Base-by-base conservation (phyloP, 2,329 filamentous ascomycete species). In the Pseudogymnoascus verrucosus region DNA sequence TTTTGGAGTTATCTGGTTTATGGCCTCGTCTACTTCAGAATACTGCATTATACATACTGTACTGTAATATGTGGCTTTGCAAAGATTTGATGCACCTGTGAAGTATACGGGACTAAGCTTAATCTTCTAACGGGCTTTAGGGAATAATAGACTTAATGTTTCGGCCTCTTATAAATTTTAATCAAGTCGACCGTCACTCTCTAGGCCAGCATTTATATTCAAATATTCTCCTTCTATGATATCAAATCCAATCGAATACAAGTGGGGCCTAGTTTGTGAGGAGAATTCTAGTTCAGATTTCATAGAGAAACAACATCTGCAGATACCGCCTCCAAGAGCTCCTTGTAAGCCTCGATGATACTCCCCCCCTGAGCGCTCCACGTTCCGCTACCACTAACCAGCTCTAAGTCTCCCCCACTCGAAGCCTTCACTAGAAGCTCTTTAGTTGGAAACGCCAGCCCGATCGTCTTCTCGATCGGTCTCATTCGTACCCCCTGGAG, bases 401-500 rank as follows among this genome's bases (percentile, higher is more conserved):
- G n/a, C 26, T 40, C 26, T 5, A 65, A 81, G 69, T 73, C 69
- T 62, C 68, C 68, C n/a, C 73, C 74, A 5, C 44, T 66, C 28
- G 67, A 51, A 5, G 61, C 68, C 47, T 64, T 68, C 3, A 65
- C 63, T 34, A 71, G 62, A 3, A 69, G 64, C 8, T 70, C 71
- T 34, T 66, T 71, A 42, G 65, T 64, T 14, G 69, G 70, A 31
- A 77, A 74, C 4, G 65, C n/a, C 60, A 78, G 65, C 4, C 60
- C 70, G 0, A 71, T 68, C 62, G 68, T 71, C 11, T 68, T 71
- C 34, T 71, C 67, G 28, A 73, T 69, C 31, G 73, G 69, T 19
- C 64, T 69, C 76, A 78, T 76, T 11, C 69, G 66, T 36, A 78
- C 54, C 0, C 72, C 76, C 10, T 67, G 66, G 39, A 78, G 65